Evolutionary conservation across 768 basidiomycete species (phyloP), one percentile per base, ranked within the genome.

Genomic region (Ramaria rubella): DNA sequence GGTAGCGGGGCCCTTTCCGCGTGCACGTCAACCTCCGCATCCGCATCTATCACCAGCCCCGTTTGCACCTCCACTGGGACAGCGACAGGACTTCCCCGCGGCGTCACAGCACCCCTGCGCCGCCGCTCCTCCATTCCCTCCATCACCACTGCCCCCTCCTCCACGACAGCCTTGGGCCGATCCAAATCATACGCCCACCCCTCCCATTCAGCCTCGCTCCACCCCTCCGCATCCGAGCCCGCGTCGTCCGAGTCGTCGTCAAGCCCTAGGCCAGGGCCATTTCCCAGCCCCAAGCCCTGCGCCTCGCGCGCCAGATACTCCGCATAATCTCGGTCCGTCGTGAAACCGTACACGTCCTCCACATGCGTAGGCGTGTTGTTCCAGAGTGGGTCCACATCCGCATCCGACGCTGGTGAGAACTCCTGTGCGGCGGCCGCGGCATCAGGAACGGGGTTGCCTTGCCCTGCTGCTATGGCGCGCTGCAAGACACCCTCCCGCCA

Each of bases 191-290:
- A 77, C 63, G 76, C 71, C 85, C 85, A 87, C 1, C 79, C 81
- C 4, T 78, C 72, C 85, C 85, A 87, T 63, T 87, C 85, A 21
- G 71, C 69, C 65, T 86, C 85, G 61, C 74, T 78, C 24, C 77
- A 73, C 5, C 68, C 73, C 4, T 69, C 70, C n/a, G 60, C 67
- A 26, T 73, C 76, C 29, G 71, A 77, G 43, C 73, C 72, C 3
- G 71, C 73, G 24, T 67, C 58, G 8, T 64, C 68, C 63, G 43
- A 63, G 38, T 63, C 66, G 7, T 66, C n/a, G n/a, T n/a, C n/a
- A n/a, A n/a, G n/a, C 63, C 52, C 55, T 27, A 14, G 64, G 44
- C 0, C 63, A 50, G 1, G 67, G 63, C 15, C 61, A 66, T 11
- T 64, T 58, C 23, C 61, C 60, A 61, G 51, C 52, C 48, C 49